A percentile compares a stretch with the other conserved stretches of the same genome.
Conservation (phyloP, 148 eudicot species). For the Cornus suecica region DNA sequence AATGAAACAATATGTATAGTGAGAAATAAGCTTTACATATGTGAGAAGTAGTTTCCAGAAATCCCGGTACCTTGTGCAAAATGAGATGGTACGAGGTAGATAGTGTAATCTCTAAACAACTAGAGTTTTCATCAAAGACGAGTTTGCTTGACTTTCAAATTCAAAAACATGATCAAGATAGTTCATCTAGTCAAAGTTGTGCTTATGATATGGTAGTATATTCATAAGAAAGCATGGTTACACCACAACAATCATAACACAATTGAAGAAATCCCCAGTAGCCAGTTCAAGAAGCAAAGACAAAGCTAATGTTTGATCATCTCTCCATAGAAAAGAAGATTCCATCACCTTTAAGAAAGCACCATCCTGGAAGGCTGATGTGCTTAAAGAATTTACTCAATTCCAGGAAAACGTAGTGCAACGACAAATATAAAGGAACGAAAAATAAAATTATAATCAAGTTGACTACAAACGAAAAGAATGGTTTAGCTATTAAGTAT, state of each 20-base stretch:
- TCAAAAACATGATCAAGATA: too few relatives aligned
- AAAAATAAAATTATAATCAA: neutral
- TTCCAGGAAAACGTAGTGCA: neutral
- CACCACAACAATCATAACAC: neutral
- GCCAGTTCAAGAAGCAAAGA: neutral
- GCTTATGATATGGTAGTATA: too few relatives aligned
- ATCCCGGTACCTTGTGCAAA: too few relatives aligned
- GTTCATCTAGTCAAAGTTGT: too few relatives aligned
- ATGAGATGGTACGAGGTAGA: too few relatives aligned
- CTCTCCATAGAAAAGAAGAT: neutral
- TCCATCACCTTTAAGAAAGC: neutral
- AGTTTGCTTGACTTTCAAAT: too few relatives aligned
- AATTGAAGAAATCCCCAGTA: neutral
- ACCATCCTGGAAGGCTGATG: neutral
- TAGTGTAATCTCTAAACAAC: too few relatives aligned
- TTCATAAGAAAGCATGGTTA: neutral
- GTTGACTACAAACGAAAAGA: neutral
- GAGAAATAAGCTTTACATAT: too few relatives aligned
- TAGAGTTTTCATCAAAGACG: too few relatives aligned
- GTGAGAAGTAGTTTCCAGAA: too few relatives aligned
- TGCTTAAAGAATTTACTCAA: neutral
- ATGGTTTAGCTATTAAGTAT: neutral
- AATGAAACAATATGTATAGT: too few relatives aligned
- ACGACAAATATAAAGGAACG: neutral
- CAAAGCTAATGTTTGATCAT: neutral